Conservation (phyloP, 139 green algal genomes). For the Astrephomene gubernaculifera region DNA sequence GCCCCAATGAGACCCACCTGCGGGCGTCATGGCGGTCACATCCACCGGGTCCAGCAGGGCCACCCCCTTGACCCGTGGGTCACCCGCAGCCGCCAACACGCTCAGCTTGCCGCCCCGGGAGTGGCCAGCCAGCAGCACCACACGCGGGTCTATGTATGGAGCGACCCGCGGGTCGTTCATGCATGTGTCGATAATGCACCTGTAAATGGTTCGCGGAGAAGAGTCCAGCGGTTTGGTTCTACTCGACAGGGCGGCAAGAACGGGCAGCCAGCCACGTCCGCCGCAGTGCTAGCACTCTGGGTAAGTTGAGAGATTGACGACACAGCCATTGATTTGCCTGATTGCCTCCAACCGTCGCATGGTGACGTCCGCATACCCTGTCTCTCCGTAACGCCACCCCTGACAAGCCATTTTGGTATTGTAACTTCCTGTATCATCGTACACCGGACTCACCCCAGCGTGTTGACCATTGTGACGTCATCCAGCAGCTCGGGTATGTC, state of each 20-base stretch:
- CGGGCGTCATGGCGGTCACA: conserved; percentile 58
- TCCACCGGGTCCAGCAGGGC: conserved; percentile 65
- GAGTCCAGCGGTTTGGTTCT: too few relatives aligned
- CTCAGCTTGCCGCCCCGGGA: conserved; percentile 65
- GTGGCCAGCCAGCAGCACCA: conserved; percentile 47
- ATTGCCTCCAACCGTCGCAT: too few relatives aligned
- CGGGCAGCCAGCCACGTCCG: too few relatives aligned
- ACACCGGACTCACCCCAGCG: conserved; percentile 16
- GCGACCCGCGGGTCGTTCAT: conserved; percentile 7
- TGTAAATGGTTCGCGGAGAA: too few relatives aligned
- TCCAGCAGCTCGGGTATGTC: conserved; percentile 50
- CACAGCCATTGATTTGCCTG: too few relatives aligned
- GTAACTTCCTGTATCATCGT: too few relatives aligned
- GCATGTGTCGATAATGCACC: conserved; percentile 2
- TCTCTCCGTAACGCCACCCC: too few relatives aligned
- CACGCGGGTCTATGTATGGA: neutral
- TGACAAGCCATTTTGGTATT: too few relatives aligned
- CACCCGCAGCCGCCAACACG: conserved; percentile 51
- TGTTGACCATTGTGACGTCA: conserved; percentile 36
- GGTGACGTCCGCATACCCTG: too few relatives aligned
- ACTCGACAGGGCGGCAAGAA: too few relatives aligned
- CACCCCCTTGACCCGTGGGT: conserved; percentile 57
- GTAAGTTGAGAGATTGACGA: too few relatives aligned
- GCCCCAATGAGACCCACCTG: conserved; percentile 3
- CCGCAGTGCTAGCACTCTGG: too few relatives aligned